Evolutionary conservation across 257 asterid genomes (phyloP).

Genomic region (Scutellaria galericulata): DNA sequence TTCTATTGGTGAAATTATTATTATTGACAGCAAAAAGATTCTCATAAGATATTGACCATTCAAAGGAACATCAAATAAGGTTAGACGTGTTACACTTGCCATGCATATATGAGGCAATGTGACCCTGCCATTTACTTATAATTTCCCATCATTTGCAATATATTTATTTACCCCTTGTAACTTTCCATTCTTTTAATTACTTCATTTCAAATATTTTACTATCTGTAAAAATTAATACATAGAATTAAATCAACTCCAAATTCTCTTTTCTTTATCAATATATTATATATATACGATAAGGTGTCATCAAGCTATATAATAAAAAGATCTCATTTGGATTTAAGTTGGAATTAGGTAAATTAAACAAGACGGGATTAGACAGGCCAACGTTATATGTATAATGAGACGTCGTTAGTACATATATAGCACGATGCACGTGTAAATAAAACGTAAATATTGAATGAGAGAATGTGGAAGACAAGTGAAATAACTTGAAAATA

Average conservation of each 20-base stretch:
- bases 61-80: conserved; percentile 64
- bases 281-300: too few species aligned
- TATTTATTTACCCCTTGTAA: background rate
- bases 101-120: conserved; percentile 61
- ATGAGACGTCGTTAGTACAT: too few species aligned
- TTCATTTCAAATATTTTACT: background rate
- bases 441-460: background rate
- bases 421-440: background rate
- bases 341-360: too few species aligned
- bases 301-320: too few species aligned
- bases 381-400: background rate
- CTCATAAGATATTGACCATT: conserved; percentile 76
- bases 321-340: too few species aligned
- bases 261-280: too few species aligned
- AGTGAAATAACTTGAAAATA: background rate
- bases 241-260: background rate
- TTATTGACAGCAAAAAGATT: conserved; percentile 69
- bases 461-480: conserved; percentile 20
- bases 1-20: conserved; percentile 44
- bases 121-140: conserved; percentile 37
- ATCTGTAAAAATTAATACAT: background rate
- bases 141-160: conserved; percentile 13
- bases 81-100: conserved; percentile 57
- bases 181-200: background rate
- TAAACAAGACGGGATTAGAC: too few species aligned